Conservation (phyloP, 2,329 filamentous ascomycete genomes). For the Pleomassaria siparia region DNA sequence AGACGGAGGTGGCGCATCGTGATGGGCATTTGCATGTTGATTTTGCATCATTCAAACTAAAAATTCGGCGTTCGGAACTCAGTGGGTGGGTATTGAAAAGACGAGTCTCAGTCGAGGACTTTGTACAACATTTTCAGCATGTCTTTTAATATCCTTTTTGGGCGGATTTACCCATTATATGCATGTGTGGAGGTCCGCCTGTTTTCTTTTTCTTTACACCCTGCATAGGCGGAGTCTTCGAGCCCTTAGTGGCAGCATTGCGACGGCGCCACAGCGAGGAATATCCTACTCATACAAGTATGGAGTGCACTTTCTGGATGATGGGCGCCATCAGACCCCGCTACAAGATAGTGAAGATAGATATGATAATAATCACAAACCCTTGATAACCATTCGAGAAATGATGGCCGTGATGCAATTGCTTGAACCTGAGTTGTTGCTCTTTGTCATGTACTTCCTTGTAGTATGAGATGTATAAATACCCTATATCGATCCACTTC, state of each 20-base stretch:
- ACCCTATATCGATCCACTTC: too few relatives aligned
- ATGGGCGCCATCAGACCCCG: neutral
- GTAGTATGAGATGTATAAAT: too few relatives aligned
- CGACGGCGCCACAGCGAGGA: conserved; percentile 12
- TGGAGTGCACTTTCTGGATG: neutral
- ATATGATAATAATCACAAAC: neutral
- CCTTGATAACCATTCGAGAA: too few relatives aligned
- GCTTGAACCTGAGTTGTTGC: too few relatives aligned
- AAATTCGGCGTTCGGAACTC: neutral
- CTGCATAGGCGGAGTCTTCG: conserved; percentile 24
- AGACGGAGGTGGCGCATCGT: neutral
- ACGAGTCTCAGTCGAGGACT: neutral
- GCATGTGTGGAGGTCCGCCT: conserved; percentile 22
- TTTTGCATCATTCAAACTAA: conserved; percentile 1
- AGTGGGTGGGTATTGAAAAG: too few relatives aligned
- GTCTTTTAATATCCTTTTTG: conserved; percentile 10
- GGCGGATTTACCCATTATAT: conserved; percentile 13
- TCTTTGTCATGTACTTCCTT: too few relatives aligned
- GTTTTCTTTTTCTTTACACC: conserved; percentile 6
- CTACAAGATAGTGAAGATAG: neutral
- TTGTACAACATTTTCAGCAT: conserved; percentile 18
- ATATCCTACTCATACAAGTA: neutral
- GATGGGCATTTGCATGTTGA: neutral
- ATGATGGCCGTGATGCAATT: too few relatives aligned
- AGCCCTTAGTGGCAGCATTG: conserved; percentile 19